Conservation (phyloP, 805 yeast species). For the Kodamaea kaohsiungensis region DNA sequence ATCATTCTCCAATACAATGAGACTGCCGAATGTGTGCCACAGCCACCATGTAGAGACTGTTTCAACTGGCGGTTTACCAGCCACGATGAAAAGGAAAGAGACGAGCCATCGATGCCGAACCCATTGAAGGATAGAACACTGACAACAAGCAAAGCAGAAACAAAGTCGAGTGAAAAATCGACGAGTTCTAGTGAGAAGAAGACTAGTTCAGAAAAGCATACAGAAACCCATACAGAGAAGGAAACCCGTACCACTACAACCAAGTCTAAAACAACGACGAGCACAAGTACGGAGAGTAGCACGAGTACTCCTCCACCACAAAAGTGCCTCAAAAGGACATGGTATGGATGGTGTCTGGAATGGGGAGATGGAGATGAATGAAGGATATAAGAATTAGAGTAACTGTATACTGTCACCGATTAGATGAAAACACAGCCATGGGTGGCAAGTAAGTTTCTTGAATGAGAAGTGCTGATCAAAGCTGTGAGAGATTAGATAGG, state of each 20-base stretch:
- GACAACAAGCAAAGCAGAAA: constrained; percentile 5
- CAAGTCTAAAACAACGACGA: constrained; percentile 5
- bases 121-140: constrained; percentile 25
- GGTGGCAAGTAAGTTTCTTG: background rate
- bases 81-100: constrained; percentile 42
- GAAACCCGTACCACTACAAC: background rate
- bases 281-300: constrained; percentile 6
- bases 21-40: constrained; percentile 71
- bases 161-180: constrained; percentile 11
- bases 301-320: constrained; percentile 31
- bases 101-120: constrained; percentile 39
- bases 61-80: constrained; percentile 80
- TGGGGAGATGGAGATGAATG: constrained; percentile 40
- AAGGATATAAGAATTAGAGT: background rate
- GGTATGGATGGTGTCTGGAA: constrained; percentile 67
- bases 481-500: too few relatives aligned
- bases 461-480: too few relatives aligned
- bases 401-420: background rate
- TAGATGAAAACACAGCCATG: background rate
- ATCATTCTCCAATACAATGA: constrained; percentile 70
- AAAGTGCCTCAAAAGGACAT: constrained; percentile 55
- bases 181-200: background rate
- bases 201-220: background rate
- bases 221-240: background rate
- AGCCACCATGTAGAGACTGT: constrained; percentile 88